Evolutionary conservation across 371 early-diverging fungal species (phyloP), one percentile per base, ranked within the genome.

Genomic region (Mortierella sp.): DNA sequence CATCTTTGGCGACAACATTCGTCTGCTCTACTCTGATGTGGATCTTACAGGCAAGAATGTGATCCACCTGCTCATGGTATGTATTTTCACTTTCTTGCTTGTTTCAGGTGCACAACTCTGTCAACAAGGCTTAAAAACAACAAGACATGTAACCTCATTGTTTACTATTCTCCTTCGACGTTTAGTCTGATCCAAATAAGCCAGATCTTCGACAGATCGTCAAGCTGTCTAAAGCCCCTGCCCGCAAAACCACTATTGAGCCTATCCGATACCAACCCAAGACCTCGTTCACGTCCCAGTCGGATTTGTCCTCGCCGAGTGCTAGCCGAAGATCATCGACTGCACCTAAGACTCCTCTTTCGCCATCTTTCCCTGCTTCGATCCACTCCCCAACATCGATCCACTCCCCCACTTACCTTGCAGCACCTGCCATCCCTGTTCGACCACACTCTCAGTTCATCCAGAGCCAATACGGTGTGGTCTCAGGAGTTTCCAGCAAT

Each of bases 1-100:
- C 44, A 92, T 94, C 76, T 89, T 81, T 24, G 85, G 81, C 24
- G 72, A 84, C 44, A 72, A 78, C 21, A 84, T 84, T 56, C 78
- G 79, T 5, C 65, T 78, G 46, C 74, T 84, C 2, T 73, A 84
- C 73, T 78, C 81, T 1, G 78, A 76, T 29, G 76, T 73, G 35
- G 85, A 84, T 60, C 73, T 56, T 48, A 76, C 63, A 14, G 79
- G 79, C 7, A 79, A 78, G 29, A 38, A 74, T 12, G 76, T 84
- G 54, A 84, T 81, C 70, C 85, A 84, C 7, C 38, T 84, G 35
- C 68, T 49, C 43, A 81, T 77, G 85, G 84, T 84, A 78, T 70
- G 81, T 44, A 49, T 29, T 32, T 21, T 1, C 2, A 0, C 18
- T 44, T 43, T 35, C 18, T n/a, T 48, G 73, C 6, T 51, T 21